Evolutionary conservation across 106 monocot genomes (phyloP), one percentile per base, ranked within the genome.

Genomic region (Alisma plantagoaquatica): DNA sequence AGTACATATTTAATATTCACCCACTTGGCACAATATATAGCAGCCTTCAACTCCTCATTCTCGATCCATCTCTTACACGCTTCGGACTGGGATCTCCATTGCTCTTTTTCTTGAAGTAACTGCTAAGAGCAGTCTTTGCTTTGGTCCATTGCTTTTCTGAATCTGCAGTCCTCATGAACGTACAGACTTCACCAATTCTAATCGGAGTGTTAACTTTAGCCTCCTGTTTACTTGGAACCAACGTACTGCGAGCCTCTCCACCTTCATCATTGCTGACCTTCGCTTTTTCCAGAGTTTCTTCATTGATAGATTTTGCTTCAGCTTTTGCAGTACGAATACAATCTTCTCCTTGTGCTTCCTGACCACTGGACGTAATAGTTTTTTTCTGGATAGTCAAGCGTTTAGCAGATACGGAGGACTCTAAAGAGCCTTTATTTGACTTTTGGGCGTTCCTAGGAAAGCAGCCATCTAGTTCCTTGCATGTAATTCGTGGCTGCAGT

Each of bases 131-230:
- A 29, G 65, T 30, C 70, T 68, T 85, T 24, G 82, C 65, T 63
- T 68, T 86, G 1, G 65, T 29, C 98, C 98, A 98, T 42, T 82
- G 63, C 51, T 79, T 85, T 54, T 71, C 63, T 10, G 98, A 98
- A 38, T 82, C 79, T 0, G 63, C 55, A 74, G 43, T 82, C 68
- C 88, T 85, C 85, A 98, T 79, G 63, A 98, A 98, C 9, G 74
- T 59, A 51, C 82, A 86, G 14, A 75, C 82, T 49, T 82, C 70
- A 22, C 70, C 64, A 18, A 70, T 43, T 27, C 19, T 61, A 42
- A 71, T 33, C 29, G 67, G 54, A 26, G 59, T 51, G 16, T 54
- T 42, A 25, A 66, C 55, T 33, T 58, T 70, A n/a, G 29, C 11
- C 38, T 61, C 31, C 33, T 29, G 61, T 10, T 57, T 27, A 17